These are phyloP conservation scores for Tetraselmis striata DNA, from an alignment of 139 green algal species.

Conservation along the genomic window DNA sequence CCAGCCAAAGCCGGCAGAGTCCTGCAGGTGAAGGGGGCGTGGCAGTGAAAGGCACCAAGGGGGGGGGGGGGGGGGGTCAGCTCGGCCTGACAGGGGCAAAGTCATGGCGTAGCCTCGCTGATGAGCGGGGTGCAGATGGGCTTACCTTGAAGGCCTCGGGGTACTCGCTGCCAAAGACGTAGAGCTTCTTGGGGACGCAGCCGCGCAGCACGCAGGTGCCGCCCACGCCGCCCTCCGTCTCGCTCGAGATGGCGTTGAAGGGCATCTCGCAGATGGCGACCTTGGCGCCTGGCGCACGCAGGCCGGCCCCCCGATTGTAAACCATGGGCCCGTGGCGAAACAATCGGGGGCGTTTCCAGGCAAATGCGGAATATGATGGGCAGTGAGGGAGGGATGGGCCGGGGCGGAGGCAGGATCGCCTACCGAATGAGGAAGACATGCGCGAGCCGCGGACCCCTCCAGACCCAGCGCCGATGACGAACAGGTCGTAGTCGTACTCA, in stretches of 20 bases:
- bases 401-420: no score
- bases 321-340: neutral
- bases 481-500: constrained; percentile 72
- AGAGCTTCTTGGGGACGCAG: constrained; percentile 72
- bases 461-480: constrained; percentile 73
- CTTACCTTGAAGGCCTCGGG: constrained; percentile 42
- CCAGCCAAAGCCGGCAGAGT: constrained; percentile 83
- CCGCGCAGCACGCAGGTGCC: constrained; percentile 77
- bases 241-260: constrained; percentile 48
- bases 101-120: no score
- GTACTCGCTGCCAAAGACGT: constrained; percentile 47
- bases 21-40: no score
- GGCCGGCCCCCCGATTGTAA: neutral
- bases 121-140: no score
- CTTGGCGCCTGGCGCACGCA: constrained; percentile 51
- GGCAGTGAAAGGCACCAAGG: no score
- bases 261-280: constrained; percentile 80
- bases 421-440: constrained; percentile 35
- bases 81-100: no score
- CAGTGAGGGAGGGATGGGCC: neutral
- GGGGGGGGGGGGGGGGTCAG: no score
- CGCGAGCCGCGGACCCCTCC: constrained; percentile 65
- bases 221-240: constrained; percentile 64
- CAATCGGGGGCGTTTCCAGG: no score
- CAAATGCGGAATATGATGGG: no score